Percentiles rank a stretch among this genome's conserved stretches.
phyloP scores from a whole-genome alignment of 192 early-diverging fungal species.

The Chytriomyces confervae region DNA sequence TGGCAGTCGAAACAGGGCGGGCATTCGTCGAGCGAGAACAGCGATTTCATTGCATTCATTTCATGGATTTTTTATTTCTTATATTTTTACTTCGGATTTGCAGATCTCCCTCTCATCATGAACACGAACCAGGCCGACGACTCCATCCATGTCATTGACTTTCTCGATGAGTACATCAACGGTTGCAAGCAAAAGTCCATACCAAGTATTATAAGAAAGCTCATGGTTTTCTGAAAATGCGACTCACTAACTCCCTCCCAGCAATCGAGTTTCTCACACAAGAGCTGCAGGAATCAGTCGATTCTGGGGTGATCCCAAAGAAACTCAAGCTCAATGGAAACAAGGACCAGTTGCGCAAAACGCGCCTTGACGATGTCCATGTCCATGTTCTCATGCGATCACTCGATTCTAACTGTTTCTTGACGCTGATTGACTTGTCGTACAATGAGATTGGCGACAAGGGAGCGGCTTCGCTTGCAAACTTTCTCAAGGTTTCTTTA shows the following conservation, averaged over 20 bases:
- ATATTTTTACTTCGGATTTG: too few relatives aligned
- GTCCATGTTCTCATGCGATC: constrained; percentile 45
- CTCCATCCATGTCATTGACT: constrained; percentile 33
- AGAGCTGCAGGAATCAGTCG: constrained; percentile 20
- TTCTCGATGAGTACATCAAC: constrained; percentile 28
- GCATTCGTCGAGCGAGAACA: not conserved
- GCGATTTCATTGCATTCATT: not conserved
- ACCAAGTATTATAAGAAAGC: not conserved
- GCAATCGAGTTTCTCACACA: constrained; percentile 1
- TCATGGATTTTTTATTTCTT: not conserved
- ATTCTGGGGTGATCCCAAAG: constrained; percentile 34
- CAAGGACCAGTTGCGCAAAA: constrained; percentile 32
- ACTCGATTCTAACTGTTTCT: constrained; percentile 36
- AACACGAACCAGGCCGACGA: not conserved
- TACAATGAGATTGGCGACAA: constrained; percentile 58
- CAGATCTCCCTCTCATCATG: not conserved
- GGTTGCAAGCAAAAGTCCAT: not conserved
- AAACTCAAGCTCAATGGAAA: constrained; percentile 42
- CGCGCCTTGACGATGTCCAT: constrained; percentile 42
- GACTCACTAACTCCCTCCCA: not conserved
- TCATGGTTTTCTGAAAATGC: not conserved
- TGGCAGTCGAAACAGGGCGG: constrained; percentile 82
- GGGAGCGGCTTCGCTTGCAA: constrained; percentile 47
- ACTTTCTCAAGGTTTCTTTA: constrained; percentile 57
- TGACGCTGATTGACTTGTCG: constrained; percentile 47